These are phyloP conservation scores for Citrus medica DNA, from an alignment of 345 rosid species.

Conservation along the genomic window DNA sequence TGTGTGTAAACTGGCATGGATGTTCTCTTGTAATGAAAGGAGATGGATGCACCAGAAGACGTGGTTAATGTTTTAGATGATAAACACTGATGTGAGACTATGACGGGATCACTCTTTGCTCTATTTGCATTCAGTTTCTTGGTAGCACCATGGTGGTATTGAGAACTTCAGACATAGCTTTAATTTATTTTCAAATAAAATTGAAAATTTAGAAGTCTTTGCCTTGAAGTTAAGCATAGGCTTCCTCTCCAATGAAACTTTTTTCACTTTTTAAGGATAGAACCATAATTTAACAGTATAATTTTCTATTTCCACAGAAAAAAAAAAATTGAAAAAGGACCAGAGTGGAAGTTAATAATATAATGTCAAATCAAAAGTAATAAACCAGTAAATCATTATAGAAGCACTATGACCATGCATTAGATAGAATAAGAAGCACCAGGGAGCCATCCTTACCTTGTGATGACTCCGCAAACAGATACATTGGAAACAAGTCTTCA, in stretches of 20 bases:
- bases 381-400: not conserved
- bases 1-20: not conserved
- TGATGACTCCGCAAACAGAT: conserved; percentile 57
- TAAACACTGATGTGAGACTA: not conserved
- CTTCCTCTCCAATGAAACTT: not conserved
- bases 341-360: not conserved
- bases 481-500: conserved; percentile 64
- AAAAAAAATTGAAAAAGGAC: not conserved
- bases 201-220: not conserved
- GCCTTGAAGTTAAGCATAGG: not conserved
- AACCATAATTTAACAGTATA: too few relatives aligned
- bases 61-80: not conserved
- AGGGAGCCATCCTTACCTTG: conserved; percentile 38
- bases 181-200: too few relatives aligned
- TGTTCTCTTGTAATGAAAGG: not conserved
- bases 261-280: too few relatives aligned
- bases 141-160: not conserved
- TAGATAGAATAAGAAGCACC: not conserved
- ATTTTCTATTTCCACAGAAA: not conserved
- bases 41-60: not conserved
- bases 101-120: not conserved
- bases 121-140: not conserved
- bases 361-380: not conserved
- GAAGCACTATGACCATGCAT: not conserved
- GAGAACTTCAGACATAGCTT: not conserved